These are phyloP conservation scores for Penicillium diatomitis DNA, from an alignment of 495 filamentous ascomycete species.

Conservation along the genomic window DNA sequence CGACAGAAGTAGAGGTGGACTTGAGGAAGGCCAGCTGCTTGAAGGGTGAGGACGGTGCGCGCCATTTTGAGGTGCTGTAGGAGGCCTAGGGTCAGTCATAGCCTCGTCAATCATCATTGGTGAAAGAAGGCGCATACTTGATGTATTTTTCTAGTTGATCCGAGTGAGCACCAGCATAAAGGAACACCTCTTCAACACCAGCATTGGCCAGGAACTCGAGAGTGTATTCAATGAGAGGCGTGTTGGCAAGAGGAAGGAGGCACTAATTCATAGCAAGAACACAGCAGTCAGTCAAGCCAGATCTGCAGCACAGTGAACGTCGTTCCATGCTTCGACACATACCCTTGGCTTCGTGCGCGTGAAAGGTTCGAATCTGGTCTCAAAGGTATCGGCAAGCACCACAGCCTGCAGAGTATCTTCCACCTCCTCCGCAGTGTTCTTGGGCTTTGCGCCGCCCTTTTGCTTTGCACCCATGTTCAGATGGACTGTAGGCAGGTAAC, in stretches of 20 bases:
- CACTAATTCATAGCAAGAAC: slow-evolving; percentile 45
- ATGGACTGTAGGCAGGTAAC: too few species aligned
- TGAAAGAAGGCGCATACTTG: slow-evolving; percentile 29
- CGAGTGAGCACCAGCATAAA: slow-evolving; percentile 88
- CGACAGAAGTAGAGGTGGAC: slow-evolving; percentile 77
- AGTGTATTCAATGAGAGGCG: slow-evolving; percentile 93
- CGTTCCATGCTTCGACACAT: slow-evolving; percentile 17
- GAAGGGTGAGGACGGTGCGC: slow-evolving; percentile 67
- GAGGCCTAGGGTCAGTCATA: slow-evolving; percentile 4
- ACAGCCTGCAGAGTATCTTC: slow-evolving; percentile 90
- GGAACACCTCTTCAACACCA: slow-evolving; percentile 81
- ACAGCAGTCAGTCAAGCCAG: too few species aligned
- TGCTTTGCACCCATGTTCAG: slow-evolving; percentile 38
- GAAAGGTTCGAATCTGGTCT: slow-evolving; percentile 84
- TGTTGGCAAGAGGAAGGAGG: slow-evolving; percentile 87
- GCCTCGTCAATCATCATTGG: neutral
- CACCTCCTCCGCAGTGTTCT: slow-evolving; percentile 54
- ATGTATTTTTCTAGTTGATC: slow-evolving; percentile 84
- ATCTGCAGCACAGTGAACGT: too few species aligned
- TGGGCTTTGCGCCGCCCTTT: slow-evolving; percentile 56
- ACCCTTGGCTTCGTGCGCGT: slow-evolving; percentile 83
- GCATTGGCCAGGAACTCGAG: slow-evolving; percentile 93
- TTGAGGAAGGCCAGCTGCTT: slow-evolving; percentile 74
- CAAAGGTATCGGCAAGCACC: slow-evolving; percentile 88
- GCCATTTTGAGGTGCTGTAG: slow-evolving; percentile 59